These are phyloP conservation scores for Lojkania enalia DNA, from an alignment of 2,329 filamentous ascomycete species.

Conservation along the genomic window DNA sequence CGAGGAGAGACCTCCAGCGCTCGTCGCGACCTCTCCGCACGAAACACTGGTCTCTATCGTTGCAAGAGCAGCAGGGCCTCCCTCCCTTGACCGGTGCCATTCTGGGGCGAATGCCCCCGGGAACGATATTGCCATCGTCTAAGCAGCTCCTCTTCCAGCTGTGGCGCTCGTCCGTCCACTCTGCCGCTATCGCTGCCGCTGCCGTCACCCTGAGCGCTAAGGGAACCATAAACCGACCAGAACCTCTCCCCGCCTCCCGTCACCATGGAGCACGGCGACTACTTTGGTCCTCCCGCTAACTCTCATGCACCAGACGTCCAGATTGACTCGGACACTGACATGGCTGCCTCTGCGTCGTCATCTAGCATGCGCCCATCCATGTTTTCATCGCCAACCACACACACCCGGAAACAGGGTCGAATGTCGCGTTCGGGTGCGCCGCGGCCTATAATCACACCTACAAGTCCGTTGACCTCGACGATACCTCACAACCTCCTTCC, in stretches of 20 bases:
- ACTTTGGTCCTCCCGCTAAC: slow-evolving; percentile 30
- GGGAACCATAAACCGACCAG: neutral
- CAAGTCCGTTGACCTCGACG: slow-evolving; percentile 52
- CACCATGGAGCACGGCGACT: slow-evolving; percentile 40
- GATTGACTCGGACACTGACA: slow-evolving; percentile 41
- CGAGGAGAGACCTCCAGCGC: slow-evolving; percentile 1
- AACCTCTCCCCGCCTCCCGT: slow-evolving; percentile 14
- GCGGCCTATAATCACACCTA: slow-evolving; percentile 54
- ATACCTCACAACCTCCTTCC: slow-evolving; percentile 65
- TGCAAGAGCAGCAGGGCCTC: neutral
- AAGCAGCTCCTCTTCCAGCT: slow-evolving; percentile 2
- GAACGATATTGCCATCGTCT: neutral
- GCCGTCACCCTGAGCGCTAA: neutral
- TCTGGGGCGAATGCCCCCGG: slow-evolving; percentile 16
- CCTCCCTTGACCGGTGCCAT: slow-evolving; percentile 9
- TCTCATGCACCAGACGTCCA: slow-evolving; percentile 24
- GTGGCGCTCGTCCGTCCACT: slow-evolving; percentile 1
- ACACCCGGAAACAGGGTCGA: slow-evolving; percentile 43
- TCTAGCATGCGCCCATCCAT: slow-evolving; percentile 34
- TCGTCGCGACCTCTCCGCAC: slow-evolving; percentile 10
- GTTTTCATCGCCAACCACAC: slow-evolving; percentile 41
- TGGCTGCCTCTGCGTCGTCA: slow-evolving; percentile 40
- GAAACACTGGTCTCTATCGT: slow-evolving; percentile 26
- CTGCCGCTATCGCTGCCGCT: neutral
- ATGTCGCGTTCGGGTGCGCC: slow-evolving; percentile 48